These are phyloP conservation scores for Annulohypoxylon moriforme DNA, from an alignment of 495 filamentous ascomycete genomes.

Conservation along the genomic window DNA sequence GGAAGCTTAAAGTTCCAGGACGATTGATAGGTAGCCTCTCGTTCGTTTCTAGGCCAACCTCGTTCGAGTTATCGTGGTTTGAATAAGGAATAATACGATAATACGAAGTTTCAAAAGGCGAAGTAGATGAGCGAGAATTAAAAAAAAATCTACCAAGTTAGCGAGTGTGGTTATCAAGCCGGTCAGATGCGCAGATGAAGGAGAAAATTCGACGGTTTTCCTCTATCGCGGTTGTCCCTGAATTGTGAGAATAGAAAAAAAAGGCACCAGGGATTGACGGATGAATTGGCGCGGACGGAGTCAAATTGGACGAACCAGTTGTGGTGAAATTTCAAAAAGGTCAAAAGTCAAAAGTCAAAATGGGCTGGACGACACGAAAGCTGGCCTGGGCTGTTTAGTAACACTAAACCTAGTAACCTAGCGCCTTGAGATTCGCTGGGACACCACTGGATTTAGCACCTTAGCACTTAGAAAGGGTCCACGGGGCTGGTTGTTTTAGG, in stretches of 20 bases:
- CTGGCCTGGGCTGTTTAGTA: slow-evolving; percentile 10
- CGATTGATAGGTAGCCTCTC: slow-evolving; percentile 26
- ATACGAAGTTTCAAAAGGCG: slow-evolving; percentile 21
- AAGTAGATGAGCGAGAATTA: neutral
- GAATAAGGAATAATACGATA: slow-evolving; percentile 9
- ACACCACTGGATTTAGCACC: neutral
- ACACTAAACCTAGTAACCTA: neutral
- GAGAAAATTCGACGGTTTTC: neutral
- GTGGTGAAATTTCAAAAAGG: slow-evolving; percentile 39
- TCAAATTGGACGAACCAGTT: slow-evolving; percentile 40
- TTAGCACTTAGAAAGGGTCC: slow-evolving; percentile 4
- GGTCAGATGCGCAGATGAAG: slow-evolving; percentile 19
- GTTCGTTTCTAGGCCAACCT: slow-evolving; percentile 24
- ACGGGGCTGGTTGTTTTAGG: slow-evolving; percentile 27
- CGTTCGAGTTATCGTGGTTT: slow-evolving; percentile 18
- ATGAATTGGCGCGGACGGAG: slow-evolving; percentile 39
- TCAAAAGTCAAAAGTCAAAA: slow-evolving; percentile 38
- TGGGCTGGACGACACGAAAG: slow-evolving; percentile 40
- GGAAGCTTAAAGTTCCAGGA: neutral
- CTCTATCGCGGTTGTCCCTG: slow-evolving; percentile 34
- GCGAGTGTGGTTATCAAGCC: slow-evolving; percentile 25
- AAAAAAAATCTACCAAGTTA: slow-evolving; percentile 27
- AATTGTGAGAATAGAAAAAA: slow-evolving; percentile 24
- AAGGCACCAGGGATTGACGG: slow-evolving; percentile 32
- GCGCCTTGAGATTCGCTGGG: slow-evolving; percentile 20